phyloP scores from a whole-genome alignment of 163 green algal species.

The Botryococcus braunii region DNA sequence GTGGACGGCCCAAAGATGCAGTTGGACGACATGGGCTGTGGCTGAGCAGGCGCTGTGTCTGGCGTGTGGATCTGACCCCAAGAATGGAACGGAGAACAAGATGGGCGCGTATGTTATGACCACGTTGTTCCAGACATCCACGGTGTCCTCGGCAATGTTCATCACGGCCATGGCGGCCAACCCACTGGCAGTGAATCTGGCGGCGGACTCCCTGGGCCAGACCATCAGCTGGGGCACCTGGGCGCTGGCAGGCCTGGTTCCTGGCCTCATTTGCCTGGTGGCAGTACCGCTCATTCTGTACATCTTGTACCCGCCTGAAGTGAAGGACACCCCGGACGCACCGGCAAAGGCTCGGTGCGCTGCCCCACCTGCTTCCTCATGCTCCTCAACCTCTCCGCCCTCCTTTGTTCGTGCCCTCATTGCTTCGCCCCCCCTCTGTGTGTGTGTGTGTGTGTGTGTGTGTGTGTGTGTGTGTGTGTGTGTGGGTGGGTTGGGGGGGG shows the following conservation, averaged over 20 bases:
- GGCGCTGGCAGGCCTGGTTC: constrained; percentile 85
- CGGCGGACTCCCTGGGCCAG: constrained; percentile 60
- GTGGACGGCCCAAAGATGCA: background rate
- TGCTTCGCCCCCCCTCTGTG: too few relatives aligned
- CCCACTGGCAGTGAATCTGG: constrained; percentile 79
- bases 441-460: too few relatives aligned
- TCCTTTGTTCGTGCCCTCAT: background rate
- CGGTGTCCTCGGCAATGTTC: constrained; percentile 89
- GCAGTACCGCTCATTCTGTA: constrained; percentile 91
- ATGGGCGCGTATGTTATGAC: constrained; percentile 97
- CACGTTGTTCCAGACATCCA: constrained; percentile 89
- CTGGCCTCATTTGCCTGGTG: constrained; percentile 78
- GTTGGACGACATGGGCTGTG: constrained; percentile 7
- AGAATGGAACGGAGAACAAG: constrained; percentile 91
- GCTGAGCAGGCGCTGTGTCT: constrained; percentile 90
- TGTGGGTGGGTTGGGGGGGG: too few relatives aligned
- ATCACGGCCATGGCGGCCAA: constrained; percentile 93
- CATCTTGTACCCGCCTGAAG: constrained; percentile 84
- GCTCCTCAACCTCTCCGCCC: background rate
- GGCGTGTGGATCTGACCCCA: constrained; percentile 71
- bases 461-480: too few relatives aligned
- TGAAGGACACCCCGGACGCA: constrained; percentile 92
- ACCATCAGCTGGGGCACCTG: constrained; percentile 90
- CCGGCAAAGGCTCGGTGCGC: constrained; percentile 58
- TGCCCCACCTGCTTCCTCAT: background rate